Evolutionary conservation across 2,329 filamentous ascomycete species (phyloP).

Genomic region (Ceratocystiopsis sp.): DNA sequence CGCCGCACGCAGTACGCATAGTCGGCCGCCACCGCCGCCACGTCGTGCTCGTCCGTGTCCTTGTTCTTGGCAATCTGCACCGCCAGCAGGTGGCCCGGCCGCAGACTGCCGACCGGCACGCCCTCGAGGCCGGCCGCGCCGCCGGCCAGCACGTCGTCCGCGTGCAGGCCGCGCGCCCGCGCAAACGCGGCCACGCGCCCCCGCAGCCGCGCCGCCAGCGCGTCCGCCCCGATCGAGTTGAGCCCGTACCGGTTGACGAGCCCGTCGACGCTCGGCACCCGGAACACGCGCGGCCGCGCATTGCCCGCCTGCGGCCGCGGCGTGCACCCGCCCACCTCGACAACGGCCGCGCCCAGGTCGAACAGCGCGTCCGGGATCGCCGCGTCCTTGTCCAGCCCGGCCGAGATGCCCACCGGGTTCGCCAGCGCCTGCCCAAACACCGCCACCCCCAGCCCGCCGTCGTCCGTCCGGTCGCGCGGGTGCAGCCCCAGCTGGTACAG

Average conservation of each 20-base stretch:
- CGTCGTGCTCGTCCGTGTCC: conserved; percentile 67
- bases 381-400: conserved; percentile 85
- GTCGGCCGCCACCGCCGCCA: conserved; percentile 60
- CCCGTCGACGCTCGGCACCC: conserved; percentile 65
- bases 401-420: conserved; percentile 90
- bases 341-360: conserved; percentile 66
- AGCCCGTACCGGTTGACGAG: conserved; percentile 93
- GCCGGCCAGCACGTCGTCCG: conserved; percentile 60
- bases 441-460: too few species aligned
- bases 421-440: conserved; percentile 35
- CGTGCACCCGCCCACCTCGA: conserved; percentile 86
- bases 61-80: conserved; percentile 98
- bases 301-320: conserved; percentile 81
- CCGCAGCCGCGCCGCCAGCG: conserved; percentile 62
- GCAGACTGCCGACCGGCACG: conserved; percentile 70
- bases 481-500: conserved; percentile 62
- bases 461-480: conserved; percentile 55
- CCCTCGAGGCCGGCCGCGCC: conserved; percentile 16
- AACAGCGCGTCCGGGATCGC: conserved; percentile 77
- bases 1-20: conserved; percentile 82
- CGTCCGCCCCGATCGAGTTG: conserved; percentile 79
- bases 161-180: conserved; percentile 49
- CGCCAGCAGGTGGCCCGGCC: conserved; percentile 58
- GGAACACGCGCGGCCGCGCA: conserved; percentile 72
- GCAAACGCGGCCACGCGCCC: conserved; percentile 67